These are phyloP conservation scores for Rhodocollybia butyracea DNA, from an alignment of 768 basidiomycete genomes.

Conservation along the genomic window DNA sequence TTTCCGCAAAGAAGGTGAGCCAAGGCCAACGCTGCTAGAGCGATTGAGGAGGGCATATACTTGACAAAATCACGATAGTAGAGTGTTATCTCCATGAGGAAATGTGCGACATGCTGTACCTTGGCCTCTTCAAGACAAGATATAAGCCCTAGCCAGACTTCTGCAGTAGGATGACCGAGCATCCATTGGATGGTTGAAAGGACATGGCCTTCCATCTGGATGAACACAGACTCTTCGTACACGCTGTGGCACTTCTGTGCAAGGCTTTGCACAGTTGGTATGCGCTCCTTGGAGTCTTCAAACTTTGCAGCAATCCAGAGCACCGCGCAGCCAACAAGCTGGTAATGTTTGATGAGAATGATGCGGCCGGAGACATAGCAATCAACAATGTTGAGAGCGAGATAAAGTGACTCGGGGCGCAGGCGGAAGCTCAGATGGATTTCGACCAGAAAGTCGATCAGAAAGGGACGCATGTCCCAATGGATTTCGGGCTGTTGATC, in stretches of 20 bases:
- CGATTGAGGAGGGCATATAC: conserved; percentile 82
- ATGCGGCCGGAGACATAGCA: conserved; percentile 98
- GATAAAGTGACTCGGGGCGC: conserved; percentile 97
- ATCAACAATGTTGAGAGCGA: conserved; percentile 98
- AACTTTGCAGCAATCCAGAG: conserved; percentile 99
- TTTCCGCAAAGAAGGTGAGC: conserved; percentile 87
- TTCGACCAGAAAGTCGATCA: conserved; percentile 98
- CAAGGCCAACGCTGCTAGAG: conserved; percentile 84
- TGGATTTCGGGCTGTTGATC: conserved; percentile 98
- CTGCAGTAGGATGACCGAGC: conserved; percentile 95
- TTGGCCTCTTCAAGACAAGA: conserved; percentile 80
- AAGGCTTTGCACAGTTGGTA: conserved; percentile 93
- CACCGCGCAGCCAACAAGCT: conserved; percentile 96
- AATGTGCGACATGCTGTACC: conserved; percentile 93
- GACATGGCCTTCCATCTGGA: conserved; percentile 99
- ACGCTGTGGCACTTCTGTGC: conserved; percentile 94
- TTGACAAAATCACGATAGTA: conserved; percentile 96
- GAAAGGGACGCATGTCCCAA: conserved; percentile 99
- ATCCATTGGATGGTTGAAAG: conserved; percentile 95
- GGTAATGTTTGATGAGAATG: conserved; percentile 99
- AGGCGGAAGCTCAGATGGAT: conserved; percentile 97
- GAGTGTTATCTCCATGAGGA: conserved; percentile 98
- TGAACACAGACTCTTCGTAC: conserved; percentile 95
- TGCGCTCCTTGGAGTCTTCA: conserved; percentile 97
- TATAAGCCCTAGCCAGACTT: conserved; percentile 90